Conservation (phyloP, 2,329 filamentous ascomycete species). For the Ophiostoma sp. region DNA sequence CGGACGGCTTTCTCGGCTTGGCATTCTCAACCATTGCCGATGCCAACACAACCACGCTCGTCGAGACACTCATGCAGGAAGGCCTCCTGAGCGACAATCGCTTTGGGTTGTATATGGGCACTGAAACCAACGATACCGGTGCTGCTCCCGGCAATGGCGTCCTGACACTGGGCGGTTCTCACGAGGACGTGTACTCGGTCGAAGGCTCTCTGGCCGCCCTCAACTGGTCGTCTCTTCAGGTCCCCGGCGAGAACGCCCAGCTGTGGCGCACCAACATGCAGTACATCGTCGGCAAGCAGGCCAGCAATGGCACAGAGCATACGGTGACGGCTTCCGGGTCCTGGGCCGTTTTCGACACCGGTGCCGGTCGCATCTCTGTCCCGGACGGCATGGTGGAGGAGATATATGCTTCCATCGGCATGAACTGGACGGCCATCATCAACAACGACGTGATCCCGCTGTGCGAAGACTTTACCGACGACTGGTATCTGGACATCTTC, state of each 20-base stretch:
- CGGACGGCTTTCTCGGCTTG: constrained; percentile 4
- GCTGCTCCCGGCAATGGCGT: background rate
- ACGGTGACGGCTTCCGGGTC: background rate
- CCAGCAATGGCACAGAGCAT: background rate
- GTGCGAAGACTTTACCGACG: constrained; percentile 10
- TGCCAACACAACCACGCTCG: background rate
- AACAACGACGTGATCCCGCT: background rate
- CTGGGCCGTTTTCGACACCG: background rate
- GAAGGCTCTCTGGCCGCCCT: background rate
- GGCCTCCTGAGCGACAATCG: background rate
- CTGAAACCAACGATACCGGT: background rate
- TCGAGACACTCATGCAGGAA: constrained; percentile 6
- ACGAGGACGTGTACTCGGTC: constrained; percentile 1
- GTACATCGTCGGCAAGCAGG: background rate
- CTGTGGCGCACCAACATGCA: constrained; percentile 11
- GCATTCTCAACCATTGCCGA: constrained; percentile 9
- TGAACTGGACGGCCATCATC: constrained; percentile 7
- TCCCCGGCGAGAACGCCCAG: background rate
- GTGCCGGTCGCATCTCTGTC: constrained; percentile 12
- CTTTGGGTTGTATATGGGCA: background rate
- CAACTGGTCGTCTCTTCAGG: background rate
- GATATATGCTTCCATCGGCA: constrained; percentile 2
- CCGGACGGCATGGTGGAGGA: background rate
- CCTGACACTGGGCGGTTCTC: background rate
- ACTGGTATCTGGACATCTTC: background rate